Base-by-base conservation (phyloP, 805 yeast genomes). In the Candida xyloterini region DNA sequence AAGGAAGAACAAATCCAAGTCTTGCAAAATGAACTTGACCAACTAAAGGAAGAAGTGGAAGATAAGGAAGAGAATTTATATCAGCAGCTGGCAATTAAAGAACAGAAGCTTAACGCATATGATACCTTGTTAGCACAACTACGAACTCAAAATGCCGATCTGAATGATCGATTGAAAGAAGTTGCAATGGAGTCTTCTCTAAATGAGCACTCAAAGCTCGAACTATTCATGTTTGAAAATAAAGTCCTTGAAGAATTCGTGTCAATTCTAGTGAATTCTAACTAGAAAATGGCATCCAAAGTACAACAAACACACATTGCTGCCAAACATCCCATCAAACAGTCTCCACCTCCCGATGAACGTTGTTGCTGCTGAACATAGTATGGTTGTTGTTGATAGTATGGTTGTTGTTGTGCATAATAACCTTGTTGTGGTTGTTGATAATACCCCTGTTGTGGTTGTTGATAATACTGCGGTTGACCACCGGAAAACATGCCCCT, bases 231-330 rank as follows among this genome's bases (percentile, higher is more conserved):
- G 38, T 47, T 43, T 27, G 51, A 47, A 28, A 47, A 38, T 35
- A 40, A 30, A 33, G 48, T 47, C 14, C 33, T 47, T 23, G 48
- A 43, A 15, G 43, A 20, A 29, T 41, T 29, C 10, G 42, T 35
- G 14, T 44, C 40, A 48, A 47, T 32, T 10, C 25, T 35, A 55
- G 52, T 31, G 45, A 44, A 28, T 16, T 35, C 7, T 36, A 43
- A 27, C 55, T 60, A 75, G 47, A 74, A 70, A 13, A 76, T 37
- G 40, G 76, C 70, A 51, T 75, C 79, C 43, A 76, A 50, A 18
- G 80, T 70, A 55, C 77, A 74, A 54, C 81, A 76, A 43, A 75
- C 46, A 69, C 81, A 76, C 56, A 74, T 40, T 16, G 75, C 78
- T 15, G 75, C 79, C 31, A 76, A 54, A 63, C 80, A 75, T 10